Evolutionary conservation across 1,139 yeast genomes (phyloP).

Genomic region (Geotrichum bryndzae): DNA sequence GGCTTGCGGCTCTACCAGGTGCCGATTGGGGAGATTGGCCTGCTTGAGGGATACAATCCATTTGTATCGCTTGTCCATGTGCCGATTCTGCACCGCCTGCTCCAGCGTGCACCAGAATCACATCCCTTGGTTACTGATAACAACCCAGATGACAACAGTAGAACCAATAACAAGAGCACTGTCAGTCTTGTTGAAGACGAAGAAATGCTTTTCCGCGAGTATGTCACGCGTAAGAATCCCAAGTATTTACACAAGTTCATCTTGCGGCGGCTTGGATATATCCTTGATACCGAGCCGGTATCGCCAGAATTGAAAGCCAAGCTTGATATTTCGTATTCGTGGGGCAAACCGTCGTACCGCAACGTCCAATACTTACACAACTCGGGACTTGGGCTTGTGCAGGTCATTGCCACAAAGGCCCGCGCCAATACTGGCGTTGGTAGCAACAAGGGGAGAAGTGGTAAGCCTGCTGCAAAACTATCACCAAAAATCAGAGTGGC

Average conservation of each 20-base stretch:
- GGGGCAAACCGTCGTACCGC: constrained; percentile 83
- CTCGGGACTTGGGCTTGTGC: constrained; percentile 86
- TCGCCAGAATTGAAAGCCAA: constrained; percentile 28
- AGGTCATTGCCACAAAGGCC: constrained; percentile 66
- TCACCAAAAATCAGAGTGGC: neutral
- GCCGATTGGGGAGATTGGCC: constrained; percentile 82
- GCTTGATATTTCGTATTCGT: constrained; percentile 63
- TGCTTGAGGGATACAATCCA: constrained; percentile 70
- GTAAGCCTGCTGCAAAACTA: neutral
- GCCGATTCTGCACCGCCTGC: neutral
- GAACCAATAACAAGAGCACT: neutral
- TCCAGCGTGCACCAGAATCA: neutral
- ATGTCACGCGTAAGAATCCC: constrained; percentile 30
- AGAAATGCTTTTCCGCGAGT: neutral
- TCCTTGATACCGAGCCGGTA: constrained; percentile 70
- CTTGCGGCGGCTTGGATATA: constrained; percentile 61
- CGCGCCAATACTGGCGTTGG: neutral
- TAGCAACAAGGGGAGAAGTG: neutral
- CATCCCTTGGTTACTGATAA: neutral
- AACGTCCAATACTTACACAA: constrained; percentile 84
- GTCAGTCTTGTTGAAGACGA: neutral
- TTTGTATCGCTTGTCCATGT: constrained; percentile 59
- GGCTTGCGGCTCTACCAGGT: constrained; percentile 83
- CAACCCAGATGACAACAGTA: neutral
- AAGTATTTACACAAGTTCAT: constrained; percentile 58